Conservation (phyloP, 257 asterid species). For the Mitragyna speciosa region DNA sequence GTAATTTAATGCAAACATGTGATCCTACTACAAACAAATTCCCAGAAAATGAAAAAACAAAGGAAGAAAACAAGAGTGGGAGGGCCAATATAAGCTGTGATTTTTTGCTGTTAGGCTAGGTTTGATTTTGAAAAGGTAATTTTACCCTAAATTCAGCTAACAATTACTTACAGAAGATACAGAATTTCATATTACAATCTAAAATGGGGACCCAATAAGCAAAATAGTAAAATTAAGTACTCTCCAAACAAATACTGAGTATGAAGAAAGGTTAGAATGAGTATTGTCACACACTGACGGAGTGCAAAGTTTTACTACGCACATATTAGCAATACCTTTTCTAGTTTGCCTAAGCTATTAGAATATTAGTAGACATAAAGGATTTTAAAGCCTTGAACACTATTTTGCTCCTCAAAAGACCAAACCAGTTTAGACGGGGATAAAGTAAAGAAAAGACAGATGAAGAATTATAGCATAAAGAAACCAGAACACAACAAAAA, state of each 20-base stretch:
- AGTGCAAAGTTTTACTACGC: background rate
- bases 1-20: slow-evolving; percentile 26
- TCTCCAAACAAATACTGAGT: background rate
- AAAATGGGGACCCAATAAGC: no score
- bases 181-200: no score
- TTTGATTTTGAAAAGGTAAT: background rate
- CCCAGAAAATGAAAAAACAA: background rate
- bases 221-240: background rate
- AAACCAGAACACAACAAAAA: slow-evolving; percentile 20
- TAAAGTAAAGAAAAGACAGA: slow-evolving; percentile 11
- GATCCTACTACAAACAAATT: slow-evolving; percentile 25
- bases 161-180: no score
- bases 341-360: background rate
- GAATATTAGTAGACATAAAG: background rate
- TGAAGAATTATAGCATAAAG: slow-evolving; percentile 6
- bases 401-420: slow-evolving; percentile 30
- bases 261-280: no score
- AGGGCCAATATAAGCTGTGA: background rate
- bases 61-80: background rate
- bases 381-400: background rate
- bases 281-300: background rate
- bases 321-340: background rate
- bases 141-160: background rate
- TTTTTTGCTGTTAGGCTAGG: background rate
- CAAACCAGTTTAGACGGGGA: slow-evolving; percentile 13